Evolutionary conservation across 768 basidiomycete species (phyloP).

Genomic region (Phanerochaete carnosa): DNA sequence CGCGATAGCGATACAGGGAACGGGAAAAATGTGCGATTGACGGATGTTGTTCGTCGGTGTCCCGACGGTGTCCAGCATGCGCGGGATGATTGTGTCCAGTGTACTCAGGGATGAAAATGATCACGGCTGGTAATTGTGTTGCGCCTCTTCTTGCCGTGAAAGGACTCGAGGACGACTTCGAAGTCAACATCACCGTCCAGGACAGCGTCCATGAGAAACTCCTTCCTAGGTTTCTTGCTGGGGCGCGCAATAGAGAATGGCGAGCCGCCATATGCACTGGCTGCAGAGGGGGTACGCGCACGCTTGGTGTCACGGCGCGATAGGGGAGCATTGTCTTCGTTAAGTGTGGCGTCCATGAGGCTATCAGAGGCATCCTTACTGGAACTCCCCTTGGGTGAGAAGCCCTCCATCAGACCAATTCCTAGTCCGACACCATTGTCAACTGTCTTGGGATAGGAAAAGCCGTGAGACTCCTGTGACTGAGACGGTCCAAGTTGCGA

Average conservation of each 20-base stretch:
- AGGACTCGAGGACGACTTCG: constrained; percentile 26
- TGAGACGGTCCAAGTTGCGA: constrained; percentile 10
- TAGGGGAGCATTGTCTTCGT: constrained; percentile 15
- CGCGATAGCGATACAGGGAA: constrained; percentile 9
- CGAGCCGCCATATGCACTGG: constrained; percentile 17
- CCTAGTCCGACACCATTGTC: constrained; percentile 10
- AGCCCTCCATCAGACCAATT: constrained; percentile 25
- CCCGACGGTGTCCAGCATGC: neutral
- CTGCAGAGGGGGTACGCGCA: neutral
- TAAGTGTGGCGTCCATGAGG: constrained; percentile 16
- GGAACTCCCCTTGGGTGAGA: constrained; percentile 17
- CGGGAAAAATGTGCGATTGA: neutral
- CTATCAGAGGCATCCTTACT: constrained; percentile 9
- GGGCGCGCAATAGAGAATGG: constrained; percentile 12
- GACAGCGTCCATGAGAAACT: constrained; percentile 14
- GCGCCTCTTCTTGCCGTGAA: constrained; percentile 52
- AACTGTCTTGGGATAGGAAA: constrained; percentile 4
- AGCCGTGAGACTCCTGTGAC: neutral
- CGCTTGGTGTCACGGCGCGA: constrained; percentile 1
- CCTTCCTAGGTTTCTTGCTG: constrained; percentile 14
- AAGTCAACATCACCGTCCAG: constrained; percentile 17
- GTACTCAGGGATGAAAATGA: neutral
- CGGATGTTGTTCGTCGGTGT: neutral
- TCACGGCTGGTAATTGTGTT: constrained; percentile 31
- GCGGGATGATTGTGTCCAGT: neutral